Base-by-base conservation (phyloP, 306 rosid species). In the Carpinus viminea region DNA sequence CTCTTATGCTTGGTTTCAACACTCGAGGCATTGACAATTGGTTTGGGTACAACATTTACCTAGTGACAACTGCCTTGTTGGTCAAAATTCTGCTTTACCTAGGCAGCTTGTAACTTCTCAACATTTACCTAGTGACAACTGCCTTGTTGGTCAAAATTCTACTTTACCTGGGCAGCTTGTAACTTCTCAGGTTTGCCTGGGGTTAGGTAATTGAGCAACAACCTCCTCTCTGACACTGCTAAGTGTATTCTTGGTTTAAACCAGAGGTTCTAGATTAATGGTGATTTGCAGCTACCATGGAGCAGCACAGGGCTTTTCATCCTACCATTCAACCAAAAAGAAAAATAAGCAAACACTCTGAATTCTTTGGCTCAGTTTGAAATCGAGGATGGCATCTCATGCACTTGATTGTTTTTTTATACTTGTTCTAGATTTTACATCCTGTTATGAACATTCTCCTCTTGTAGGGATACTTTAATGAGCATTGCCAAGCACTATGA, bases 401-500 rank as follows among this genome's bases (percentile, higher is more conserved):
- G 62, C 31, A 20, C 62, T 56, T 56, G 62, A 20, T 56, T 36
- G 4, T 36, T 36, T 36, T 56, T 20, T 8, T 46, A 46, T 46
- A 5, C 12, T 0, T 46, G 12, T 56, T 17, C 28, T 56, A 36
- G 41, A 36, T 36, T 36, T 36, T 36, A 36, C 41, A 36, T 36
- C 41, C 41, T 36, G 41, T 36, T 36, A 36, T 36, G 41, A 36
- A 36, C 41, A 36, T 36, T 36, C 41, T 4, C 41, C 41, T 36
- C 41, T 36, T 3, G 48, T 71, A 94, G 98, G 75, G 96, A 94
- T 56, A 94, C 97, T 82, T 84, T 94, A 78, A 84, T 94, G 96
- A 87, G 96, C 79, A 86, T 94, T 76, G 97, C 97, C 60, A 92
- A 94, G 82, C 97, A 94, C 83, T 94, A 83, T 81, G 96, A 94